phyloP scores from a whole-genome alignment of 768 basidiomycete species.

The Amanita rubescens region DNA sequence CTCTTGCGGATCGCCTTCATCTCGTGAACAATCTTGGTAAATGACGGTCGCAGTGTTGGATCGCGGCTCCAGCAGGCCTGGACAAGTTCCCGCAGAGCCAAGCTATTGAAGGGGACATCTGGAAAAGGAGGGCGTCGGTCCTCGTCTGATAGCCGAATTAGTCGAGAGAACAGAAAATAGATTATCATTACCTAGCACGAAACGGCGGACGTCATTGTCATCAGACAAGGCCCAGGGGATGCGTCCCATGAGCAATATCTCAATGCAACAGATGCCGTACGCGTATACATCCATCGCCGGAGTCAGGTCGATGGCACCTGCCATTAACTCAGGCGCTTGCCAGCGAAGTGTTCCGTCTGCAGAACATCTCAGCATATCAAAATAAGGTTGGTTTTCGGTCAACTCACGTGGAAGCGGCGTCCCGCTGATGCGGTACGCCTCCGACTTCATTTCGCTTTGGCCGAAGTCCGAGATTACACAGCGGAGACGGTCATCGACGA shows the following conservation, averaged over 20 bases:
- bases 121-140: slow-evolving; percentile 48
- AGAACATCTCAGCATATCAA: neutral
- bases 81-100: slow-evolving; percentile 39
- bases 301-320: slow-evolving; percentile 39
- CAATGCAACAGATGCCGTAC: slow-evolving; percentile 62
- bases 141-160: slow-evolving; percentile 27
- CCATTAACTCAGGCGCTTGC: slow-evolving; percentile 65
- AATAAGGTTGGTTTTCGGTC: neutral
- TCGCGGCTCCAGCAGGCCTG: slow-evolving; percentile 49
- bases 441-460: slow-evolving; percentile 73
- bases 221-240: slow-evolving; percentile 51
- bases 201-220: slow-evolving; percentile 42
- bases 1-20: slow-evolving; percentile 38
- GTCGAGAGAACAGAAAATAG: slow-evolving; percentile 7
- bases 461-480: slow-evolving; percentile 83
- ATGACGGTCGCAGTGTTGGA: slow-evolving; percentile 44
- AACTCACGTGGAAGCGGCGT: slow-evolving; percentile 34
- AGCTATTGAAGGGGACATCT: slow-evolving; percentile 28
- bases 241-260: slow-evolving; percentile 56
- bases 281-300: slow-evolving; percentile 61
- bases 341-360: slow-evolving; percentile 62
- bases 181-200: slow-evolving; percentile 37
- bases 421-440: slow-evolving; percentile 59
- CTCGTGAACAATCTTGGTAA: slow-evolving; percentile 40
- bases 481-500: slow-evolving; percentile 58